Base-by-base conservation (phyloP, 257 asterid species). In the Rhazya stricta region DNA sequence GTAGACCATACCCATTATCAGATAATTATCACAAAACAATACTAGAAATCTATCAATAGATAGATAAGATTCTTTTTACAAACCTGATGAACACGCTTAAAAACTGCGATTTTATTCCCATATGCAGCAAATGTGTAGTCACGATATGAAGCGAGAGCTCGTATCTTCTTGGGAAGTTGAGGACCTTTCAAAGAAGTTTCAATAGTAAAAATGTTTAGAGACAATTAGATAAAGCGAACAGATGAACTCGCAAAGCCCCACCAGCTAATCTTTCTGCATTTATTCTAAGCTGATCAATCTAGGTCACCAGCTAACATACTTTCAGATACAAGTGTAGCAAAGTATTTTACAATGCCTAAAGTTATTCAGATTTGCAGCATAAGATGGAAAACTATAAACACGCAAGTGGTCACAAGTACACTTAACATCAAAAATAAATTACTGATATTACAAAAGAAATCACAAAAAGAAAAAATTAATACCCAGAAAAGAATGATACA, bases 51-150 rank as follows among this genome's bases (percentile, higher is more conserved):
- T 50, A 54, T 53, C 76, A 69, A 32, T 12, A 50, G 34, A 67
- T 27, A 5, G 4, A 41, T 16, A 58, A n/a, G n/a, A 30, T 2
- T 21, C 32, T 25, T 63, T 34, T 42, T 63, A 62, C 70, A 63
- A 73, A 93, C 98, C 98, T 80, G 90, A 85, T 91, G 95, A 71
- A 91, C 93, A 82, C 97, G 98, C 85, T 82, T 89, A 77, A 93
- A 86, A 77, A 93, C 95, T 34, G 92, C 96, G 74, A 94, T 83
- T 16, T 79, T 79, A 70, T 79, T 83, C 74, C 97, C 98, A 80
- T 85, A 89, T 23, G 98, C 97, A n/a, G 93, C 96, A 82, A 92
- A 94, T 25, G 98, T 92, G 72, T 83, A 91, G 63, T 94, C 93
- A 3, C 98, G 95, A 79, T 85, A 88, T 15, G 93, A 89, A 68